Percentiles rank a stretch among this genome's conserved stretches.
These are phyloP conservation scores for Termitomyces sp. DNA, from an alignment of 768 basidiomycete genomes.

Conservation along the genomic window DNA sequence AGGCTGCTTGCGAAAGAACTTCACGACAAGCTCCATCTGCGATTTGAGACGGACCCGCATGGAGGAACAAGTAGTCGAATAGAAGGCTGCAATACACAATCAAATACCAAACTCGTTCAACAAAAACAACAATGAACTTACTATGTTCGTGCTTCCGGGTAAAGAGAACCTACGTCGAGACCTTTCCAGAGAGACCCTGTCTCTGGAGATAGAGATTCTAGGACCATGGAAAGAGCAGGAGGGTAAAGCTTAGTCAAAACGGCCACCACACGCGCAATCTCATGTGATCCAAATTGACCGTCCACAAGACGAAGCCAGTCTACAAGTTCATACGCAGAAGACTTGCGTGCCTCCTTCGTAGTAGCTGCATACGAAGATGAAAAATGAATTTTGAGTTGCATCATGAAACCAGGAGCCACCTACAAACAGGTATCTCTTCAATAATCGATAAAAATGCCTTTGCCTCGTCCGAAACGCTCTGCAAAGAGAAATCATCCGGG, in stretches of 20 bases:
- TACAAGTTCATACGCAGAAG: slow-evolving; percentile 53
- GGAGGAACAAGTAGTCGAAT: slow-evolving; percentile 48
- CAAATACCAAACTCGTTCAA: neutral
- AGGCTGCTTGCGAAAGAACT: slow-evolving; percentile 34
- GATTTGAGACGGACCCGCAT: slow-evolving; percentile 25
- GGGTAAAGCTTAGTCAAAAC: slow-evolving; percentile 39
- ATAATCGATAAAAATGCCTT: slow-evolving; percentile 43
- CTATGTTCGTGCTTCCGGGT: slow-evolving; percentile 18
- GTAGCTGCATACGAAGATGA: slow-evolving; percentile 30
- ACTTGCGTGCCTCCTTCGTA: slow-evolving; percentile 28
- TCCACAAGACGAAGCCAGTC: slow-evolving; percentile 58
- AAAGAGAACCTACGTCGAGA: slow-evolving; percentile 23
- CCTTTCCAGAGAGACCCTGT: slow-evolving; percentile 41
- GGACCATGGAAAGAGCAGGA: slow-evolving; percentile 39
- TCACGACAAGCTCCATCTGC: slow-evolving; percentile 25
- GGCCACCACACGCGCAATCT: slow-evolving; percentile 38
- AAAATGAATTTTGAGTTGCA: neutral
- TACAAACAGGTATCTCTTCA: slow-evolving; percentile 45
- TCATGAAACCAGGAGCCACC: slow-evolving; percentile 22
- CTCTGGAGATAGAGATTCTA: slow-evolving; percentile 42
- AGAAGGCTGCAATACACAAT: slow-evolving; percentile 7
- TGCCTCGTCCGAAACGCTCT: slow-evolving; percentile 23
- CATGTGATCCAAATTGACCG: slow-evolving; percentile 26
- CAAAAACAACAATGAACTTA: slow-evolving; percentile 2
- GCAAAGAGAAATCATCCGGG: slow-evolving; percentile 13